Evolutionary conservation across 2,329 filamentous ascomycete genomes (phyloP), one percentile per base, ranked within the genome.

Genomic region (Acrocalymma vagum): DNA sequence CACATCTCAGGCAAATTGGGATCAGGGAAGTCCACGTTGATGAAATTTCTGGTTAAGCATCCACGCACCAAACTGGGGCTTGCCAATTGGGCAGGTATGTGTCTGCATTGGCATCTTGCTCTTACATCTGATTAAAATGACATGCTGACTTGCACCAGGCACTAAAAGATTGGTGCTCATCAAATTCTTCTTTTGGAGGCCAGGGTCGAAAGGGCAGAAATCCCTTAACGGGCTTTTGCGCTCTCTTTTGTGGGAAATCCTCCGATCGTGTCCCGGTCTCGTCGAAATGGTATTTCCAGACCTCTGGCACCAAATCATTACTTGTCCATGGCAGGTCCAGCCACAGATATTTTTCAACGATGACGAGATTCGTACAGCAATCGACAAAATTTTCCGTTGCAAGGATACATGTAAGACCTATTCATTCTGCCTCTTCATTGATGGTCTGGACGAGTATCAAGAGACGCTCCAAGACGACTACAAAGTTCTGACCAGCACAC

Each of bases 1-100:
- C 68, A 60, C 53, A 58, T 70, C 20, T 45, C 45, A 3, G 66
- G 65, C 1, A 70, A 70, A 23, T 45, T 60, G 0, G 68, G 60
- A 0, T 65, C 63, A 1, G 67, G 68, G 4, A 71, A 70, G 20
- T 62, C 54, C 5, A 69, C 60, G 0, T 29, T 71, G 13, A 55
- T 67, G 38, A 68, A 65, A 27, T 68, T 57, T 28, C 18, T 70
- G 3, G 14, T 39, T 3, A 18, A 29, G 0, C 29, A 55, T 11
- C 8, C 22, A 2, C 14, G 29, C 2, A 64, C 55, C 3, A 29
- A 21, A 10, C 7, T 20, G 0, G 14, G 28, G 1, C 35, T 69
- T 8, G 20, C 47, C 1, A 9, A 11, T 3, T 66, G 63, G 58
- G 31, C 49, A 3, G 45, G 46, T 25, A 23, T 17, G 0, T 6